Evolutionary conservation across 2,329 filamentous ascomycete species (phyloP).

Genomic region (Ophiosphaerella korrae): DNA sequence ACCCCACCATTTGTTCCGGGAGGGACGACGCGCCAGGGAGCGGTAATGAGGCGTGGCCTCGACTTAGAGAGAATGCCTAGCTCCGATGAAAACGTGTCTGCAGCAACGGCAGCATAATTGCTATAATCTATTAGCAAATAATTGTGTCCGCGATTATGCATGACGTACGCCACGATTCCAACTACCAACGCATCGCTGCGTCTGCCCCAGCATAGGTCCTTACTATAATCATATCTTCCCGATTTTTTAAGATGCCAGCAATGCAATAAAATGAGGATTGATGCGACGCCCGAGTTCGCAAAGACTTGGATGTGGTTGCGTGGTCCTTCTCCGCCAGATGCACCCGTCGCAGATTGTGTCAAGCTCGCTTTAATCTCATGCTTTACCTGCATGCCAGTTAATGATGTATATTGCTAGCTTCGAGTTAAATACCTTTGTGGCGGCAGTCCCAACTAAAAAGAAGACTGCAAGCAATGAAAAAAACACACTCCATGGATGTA

Average conservation of each 20-base stretch:
- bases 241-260: constrained; percentile 50
- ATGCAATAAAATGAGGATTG: constrained; percentile 64
- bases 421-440: constrained; percentile 69
- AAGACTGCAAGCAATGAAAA: constrained; percentile 83
- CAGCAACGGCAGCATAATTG: constrained; percentile 89
- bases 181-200: constrained; percentile 50
- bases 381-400: constrained; percentile 67
- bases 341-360: constrained; percentile 76
- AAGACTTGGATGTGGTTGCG: constrained; percentile 88
- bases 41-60: constrained; percentile 84
- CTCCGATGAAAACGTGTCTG: constrained; percentile 94
- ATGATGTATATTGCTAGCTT: no score
- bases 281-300: constrained; percentile 83
- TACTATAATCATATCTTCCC: constrained; percentile 28
- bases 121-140: constrained; percentile 53
- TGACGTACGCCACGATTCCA: constrained; percentile 54
- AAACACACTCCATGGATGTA: constrained; percentile 95
- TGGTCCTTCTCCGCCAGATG: constrained; percentile 77
- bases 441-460: constrained; percentile 82
- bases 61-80: constrained; percentile 84
- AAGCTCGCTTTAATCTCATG: constrained; percentile 81
- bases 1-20: constrained; percentile 94
- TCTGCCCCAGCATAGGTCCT: constrained; percentile 48
- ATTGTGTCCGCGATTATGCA: not conserved
- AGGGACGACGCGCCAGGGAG: constrained; percentile 77